phyloP scores from a whole-genome alignment of 2,329 filamentous ascomycete genomes.

The Paramyrothecium roridum region DNA sequence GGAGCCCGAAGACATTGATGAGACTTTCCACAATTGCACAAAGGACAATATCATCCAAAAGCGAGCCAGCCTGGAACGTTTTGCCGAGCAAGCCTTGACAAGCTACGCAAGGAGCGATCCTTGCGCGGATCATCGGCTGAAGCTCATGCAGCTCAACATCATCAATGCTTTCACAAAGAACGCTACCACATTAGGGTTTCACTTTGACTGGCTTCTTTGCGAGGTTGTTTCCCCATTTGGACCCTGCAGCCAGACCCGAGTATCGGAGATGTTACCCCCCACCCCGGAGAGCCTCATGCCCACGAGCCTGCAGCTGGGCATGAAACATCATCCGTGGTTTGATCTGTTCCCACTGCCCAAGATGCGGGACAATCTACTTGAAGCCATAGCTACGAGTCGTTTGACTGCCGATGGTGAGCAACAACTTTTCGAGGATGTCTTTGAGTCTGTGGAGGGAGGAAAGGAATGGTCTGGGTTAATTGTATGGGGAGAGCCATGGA shows the following conservation, averaged over 20 bases:
- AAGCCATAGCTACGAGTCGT: not conserved
- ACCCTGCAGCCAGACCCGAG: not conserved
- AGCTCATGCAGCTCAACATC: conserved; percentile 8
- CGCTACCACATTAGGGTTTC: conserved; percentile 3
- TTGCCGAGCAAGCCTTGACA: conserved; percentile 3
- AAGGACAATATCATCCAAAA: not conserved
- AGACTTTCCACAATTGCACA: not conserved
- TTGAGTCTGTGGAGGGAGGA: not conserved
- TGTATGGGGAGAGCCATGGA: conserved; percentile 46
- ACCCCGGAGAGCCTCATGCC: conserved; percentile 3
- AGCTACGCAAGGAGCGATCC: conserved; percentile 5
- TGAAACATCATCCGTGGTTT: conserved; percentile 29
- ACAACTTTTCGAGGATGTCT: conserved; percentile 10
- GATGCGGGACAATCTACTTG: conserved; percentile 29
- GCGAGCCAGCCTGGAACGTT: conserved; percentile 1
- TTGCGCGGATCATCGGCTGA: conserved; percentile 5
- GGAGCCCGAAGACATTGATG: too few relatives aligned
- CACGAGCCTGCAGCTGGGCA: conserved; percentile 4
- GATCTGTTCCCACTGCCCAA: conserved; percentile 30
- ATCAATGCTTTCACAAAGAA: conserved; percentile 6
- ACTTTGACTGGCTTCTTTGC: conserved; percentile 7
- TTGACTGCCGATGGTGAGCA: conserved; percentile 13
- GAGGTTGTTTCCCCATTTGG: conserved; percentile 6
- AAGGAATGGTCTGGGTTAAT: conserved; percentile 23
- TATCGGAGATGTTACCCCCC: not conserved